Percentiles rank a stretch among this genome's conserved stretches.
phyloP scores from a whole-genome alignment of 768 basidiomycete species.

The Xerocomellus chrysenteron region DNA sequence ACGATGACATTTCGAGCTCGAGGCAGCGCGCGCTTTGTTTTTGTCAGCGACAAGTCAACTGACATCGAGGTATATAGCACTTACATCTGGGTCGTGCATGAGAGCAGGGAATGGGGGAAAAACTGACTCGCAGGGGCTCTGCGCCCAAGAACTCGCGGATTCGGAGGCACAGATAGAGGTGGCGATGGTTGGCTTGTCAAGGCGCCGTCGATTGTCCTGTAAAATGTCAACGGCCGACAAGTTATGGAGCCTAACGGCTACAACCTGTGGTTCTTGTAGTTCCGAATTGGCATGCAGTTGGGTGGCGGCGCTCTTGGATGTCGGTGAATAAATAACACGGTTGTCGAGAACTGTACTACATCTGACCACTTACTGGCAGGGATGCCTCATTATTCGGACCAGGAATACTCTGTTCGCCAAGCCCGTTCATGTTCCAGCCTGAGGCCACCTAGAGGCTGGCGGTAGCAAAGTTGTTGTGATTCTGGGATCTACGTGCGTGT shows the following conservation, averaged over 20 bases:
- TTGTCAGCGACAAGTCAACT: not conserved
- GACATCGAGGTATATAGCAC: not conserved
- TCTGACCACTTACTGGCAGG: conserved; percentile 2
- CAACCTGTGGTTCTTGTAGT: conserved; percentile 3
- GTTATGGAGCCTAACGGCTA: not conserved
- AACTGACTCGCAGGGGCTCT: conserved; percentile 12
- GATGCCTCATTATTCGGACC: not conserved
- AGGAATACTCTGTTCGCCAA: not conserved
- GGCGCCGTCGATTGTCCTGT: conserved; percentile 12
- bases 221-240: not conserved
- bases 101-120: conserved; percentile 1
- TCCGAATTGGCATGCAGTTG: not conserved
- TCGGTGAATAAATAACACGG: conserved; percentile 7
- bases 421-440: not conserved
- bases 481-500: not conserved
- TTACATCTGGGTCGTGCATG: conserved; percentile 11
- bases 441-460: not conserved
- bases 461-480: not conserved
- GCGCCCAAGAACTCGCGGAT: conserved; percentile 1
- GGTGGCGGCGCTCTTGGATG: conserved; percentile 2
- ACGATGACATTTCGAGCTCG: conserved; percentile 36
- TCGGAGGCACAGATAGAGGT: not conserved
- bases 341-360: not conserved
- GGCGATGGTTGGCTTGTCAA: conserved; percentile 12
- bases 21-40: conserved; percentile 3